phyloP scores from a whole-genome alignment of 768 basidiomycete genomes.

The Inosperma sp. region DNA sequence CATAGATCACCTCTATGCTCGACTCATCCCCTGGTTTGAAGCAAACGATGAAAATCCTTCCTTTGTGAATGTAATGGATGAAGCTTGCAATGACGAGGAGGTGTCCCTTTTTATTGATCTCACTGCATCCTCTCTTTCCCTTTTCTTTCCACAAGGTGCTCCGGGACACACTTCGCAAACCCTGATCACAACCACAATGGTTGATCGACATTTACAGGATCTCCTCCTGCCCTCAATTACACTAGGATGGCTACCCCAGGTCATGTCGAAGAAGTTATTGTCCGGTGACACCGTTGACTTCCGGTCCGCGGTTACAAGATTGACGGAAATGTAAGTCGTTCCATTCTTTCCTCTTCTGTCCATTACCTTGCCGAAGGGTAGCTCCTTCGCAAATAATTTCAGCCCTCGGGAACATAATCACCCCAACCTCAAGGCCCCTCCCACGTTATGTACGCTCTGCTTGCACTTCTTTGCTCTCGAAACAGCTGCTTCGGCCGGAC shows the following conservation, averaged over 20 bases:
- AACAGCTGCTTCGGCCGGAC: constrained; percentile 63
- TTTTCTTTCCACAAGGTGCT: constrained; percentile 52
- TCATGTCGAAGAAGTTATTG: constrained; percentile 33
- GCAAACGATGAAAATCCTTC: no score
- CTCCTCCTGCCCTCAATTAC: constrained; percentile 56
- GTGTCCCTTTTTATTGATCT: constrained; percentile 47
- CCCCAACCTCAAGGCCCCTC: constrained; percentile 37
- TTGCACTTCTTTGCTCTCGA: constrained; percentile 60
- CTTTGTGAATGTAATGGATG: no score
- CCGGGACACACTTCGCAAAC: constrained; percentile 51
- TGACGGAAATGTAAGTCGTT: constrained; percentile 57
- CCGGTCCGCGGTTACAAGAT: constrained; percentile 48
- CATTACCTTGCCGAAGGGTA: constrained; percentile 44
- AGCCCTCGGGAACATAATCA: constrained; percentile 56
- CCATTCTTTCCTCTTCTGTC: constrained; percentile 18
- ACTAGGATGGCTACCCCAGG: constrained; percentile 71
- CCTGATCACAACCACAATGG: constrained; percentile 54
- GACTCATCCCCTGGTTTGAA: no score
- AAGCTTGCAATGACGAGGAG: no score
- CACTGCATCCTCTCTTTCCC: constrained; percentile 38
- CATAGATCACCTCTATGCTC: no score
- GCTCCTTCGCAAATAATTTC: constrained; percentile 62
- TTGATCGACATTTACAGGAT: constrained; percentile 51
- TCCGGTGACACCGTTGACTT: constrained; percentile 44
- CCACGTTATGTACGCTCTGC: constrained; percentile 52